Conservation (phyloP, 306 rosid genomes). For the Ceratonia siliqua region DNA sequence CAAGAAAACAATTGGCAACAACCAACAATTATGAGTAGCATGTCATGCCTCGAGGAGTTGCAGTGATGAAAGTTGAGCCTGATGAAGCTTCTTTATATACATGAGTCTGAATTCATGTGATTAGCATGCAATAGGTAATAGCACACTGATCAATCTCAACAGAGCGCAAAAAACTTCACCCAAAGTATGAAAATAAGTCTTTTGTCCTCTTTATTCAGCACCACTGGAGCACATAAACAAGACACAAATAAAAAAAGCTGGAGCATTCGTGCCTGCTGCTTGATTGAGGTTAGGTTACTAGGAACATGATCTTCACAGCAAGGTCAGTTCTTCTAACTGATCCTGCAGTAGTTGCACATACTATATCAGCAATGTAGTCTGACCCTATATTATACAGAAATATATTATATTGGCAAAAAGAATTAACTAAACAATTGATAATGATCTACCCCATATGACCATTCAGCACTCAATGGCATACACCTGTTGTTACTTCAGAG, state of each 20-base stretch:
- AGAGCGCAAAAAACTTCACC: neutral
- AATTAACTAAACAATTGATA: neutral
- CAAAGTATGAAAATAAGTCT: neutral
- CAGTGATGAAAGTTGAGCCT: neutral
- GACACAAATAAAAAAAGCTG: neutral
- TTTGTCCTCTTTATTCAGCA: slow-evolving; percentile 27
- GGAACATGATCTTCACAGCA: slow-evolving; percentile 16
- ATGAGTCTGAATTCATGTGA: neutral
- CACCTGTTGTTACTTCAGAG: neutral
- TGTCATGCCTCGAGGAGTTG: neutral
- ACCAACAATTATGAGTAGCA: neutral
- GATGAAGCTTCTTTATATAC: slow-evolving; percentile 9
- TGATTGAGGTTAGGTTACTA: neutral
- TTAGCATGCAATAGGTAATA: neutral
- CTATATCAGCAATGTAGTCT: slow-evolving; percentile 5
- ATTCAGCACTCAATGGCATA: neutral
- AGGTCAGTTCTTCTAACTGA: slow-evolving; percentile 10
- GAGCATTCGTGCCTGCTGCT: neutral
- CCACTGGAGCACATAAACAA: neutral
- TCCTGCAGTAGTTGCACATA: slow-evolving; percentile 27
- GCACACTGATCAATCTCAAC: neutral
- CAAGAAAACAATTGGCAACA: neutral
- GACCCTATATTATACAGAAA: neutral
- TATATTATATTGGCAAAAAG: neutral
- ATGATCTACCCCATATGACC: neutral